phyloP scores from a whole-genome alignment of 805 yeast genomes.

The Starmerella bombi region DNA sequence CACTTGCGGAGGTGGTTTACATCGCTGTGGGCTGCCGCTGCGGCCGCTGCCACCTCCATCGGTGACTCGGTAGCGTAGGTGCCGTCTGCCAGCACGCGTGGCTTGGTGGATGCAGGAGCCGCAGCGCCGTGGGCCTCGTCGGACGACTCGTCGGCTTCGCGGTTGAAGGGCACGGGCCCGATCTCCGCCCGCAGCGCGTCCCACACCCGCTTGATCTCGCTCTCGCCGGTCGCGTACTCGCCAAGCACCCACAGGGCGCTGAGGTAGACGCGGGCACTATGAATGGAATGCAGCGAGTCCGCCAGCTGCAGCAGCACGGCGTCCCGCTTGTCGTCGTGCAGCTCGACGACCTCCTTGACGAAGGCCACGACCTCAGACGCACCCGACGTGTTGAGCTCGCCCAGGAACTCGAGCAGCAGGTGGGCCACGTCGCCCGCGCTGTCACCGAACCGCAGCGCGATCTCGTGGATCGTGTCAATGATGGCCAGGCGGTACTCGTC shows the following conservation, averaged over 20 bases:
- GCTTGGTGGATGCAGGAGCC: constrained; percentile 28
- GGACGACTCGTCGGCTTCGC: constrained; percentile 25
- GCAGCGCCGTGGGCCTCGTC: constrained; percentile 27
- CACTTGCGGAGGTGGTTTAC: constrained; percentile 67
- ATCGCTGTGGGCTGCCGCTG: constrained; percentile 28
- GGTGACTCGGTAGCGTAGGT: constrained; percentile 95
- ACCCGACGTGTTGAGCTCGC: constrained; percentile 66
- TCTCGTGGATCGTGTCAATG: constrained; percentile 74
- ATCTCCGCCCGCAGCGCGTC: constrained; percentile 63
- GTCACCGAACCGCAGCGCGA: constrained; percentile 78
- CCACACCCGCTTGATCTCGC: constrained; percentile 74
- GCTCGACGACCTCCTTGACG: constrained; percentile 87
- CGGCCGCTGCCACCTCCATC: constrained; percentile 36
- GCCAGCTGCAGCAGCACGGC: constrained; percentile 53
- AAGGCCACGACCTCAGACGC: constrained; percentile 85
- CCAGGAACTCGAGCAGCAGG: constrained; percentile 68
- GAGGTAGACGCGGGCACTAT: constrained; percentile 81
- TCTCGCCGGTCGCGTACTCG: constrained; percentile 65
- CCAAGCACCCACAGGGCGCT: constrained; percentile 95
- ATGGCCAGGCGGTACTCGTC: constrained; percentile 78
- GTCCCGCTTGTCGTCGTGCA: constrained; percentile 66
- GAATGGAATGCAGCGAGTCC: constrained; percentile 47
- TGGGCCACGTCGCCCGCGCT: constrained; percentile 88
- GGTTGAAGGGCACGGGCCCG: constrained; percentile 78
- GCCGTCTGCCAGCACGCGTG: constrained; percentile 93